A percentile compares a stretch with the other conserved stretches of the same genome.
phyloP scores from a whole-genome alignment of 2,329 filamentous ascomycete species.

The Pleoardoris graminearum region DNA sequence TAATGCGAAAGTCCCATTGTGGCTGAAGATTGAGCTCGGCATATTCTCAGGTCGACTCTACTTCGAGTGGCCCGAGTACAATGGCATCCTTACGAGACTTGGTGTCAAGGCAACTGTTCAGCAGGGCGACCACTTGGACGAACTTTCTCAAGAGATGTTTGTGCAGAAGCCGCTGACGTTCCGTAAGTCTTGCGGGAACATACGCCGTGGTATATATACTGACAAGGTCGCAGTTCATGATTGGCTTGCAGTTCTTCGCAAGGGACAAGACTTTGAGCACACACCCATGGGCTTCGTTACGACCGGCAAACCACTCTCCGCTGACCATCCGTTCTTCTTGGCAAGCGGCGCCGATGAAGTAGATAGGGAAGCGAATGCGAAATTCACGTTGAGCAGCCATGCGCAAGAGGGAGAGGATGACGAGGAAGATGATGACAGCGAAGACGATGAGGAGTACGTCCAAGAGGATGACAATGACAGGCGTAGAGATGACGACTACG shows the following conservation, averaged over 20 bases:
- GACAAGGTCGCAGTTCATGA: constrained; percentile 54
- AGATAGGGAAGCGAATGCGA: too few relatives aligned
- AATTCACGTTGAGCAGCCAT: too few relatives aligned
- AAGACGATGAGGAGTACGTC: too few relatives aligned
- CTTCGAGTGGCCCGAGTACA: constrained; percentile 55
- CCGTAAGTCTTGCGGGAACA: constrained; percentile 5
- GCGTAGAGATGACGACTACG: too few relatives aligned
- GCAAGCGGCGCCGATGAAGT: too few relatives aligned
- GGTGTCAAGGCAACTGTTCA: constrained; percentile 18
- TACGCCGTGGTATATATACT: background rate
- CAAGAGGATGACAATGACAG: too few relatives aligned
- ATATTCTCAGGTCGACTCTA: constrained; percentile 65
- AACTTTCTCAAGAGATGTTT: constrained; percentile 18
- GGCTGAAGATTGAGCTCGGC: constrained; percentile 63
- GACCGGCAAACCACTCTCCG: constrained; percentile 54
- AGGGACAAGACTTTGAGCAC: constrained; percentile 60
- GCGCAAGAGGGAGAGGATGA: too few relatives aligned
- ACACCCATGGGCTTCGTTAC: constrained; percentile 64
- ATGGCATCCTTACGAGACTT: constrained; percentile 30
- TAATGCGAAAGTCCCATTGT: constrained; percentile 51
- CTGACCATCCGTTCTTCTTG: constrained; percentile 58
- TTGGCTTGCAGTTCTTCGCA: constrained; percentile 59
- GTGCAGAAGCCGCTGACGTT: constrained; percentile 35
- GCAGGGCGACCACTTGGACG: background rate
- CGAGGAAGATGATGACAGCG: too few relatives aligned